A percentile compares a stretch with the other conserved stretches of the same genome.
Evolutionary conservation across 2,329 filamentous ascomycete species (phyloP).

Genomic region (Pyricularia sp.): DNA sequence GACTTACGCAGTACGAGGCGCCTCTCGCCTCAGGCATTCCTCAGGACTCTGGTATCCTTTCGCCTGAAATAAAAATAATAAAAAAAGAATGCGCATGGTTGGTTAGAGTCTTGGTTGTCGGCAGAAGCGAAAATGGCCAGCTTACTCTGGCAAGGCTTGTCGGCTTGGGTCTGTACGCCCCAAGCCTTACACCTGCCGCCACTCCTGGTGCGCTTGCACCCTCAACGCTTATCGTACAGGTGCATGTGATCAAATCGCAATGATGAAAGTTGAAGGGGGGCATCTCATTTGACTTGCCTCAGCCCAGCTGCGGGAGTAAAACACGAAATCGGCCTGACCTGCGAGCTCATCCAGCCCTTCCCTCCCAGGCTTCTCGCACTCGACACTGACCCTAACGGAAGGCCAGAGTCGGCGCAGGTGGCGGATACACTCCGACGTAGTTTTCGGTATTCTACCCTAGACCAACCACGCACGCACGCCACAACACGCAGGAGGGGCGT

Average conservation of each 20-base stretch:
- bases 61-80: conserved; percentile 12
- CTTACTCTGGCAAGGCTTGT: neutral
- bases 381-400: conserved; percentile 47
- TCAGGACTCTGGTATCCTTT: conserved; percentile 25
- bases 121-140: neutral
- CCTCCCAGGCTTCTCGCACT: conserved; percentile 57
- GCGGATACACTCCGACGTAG: conserved; percentile 44
- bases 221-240: neutral
- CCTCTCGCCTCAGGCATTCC: conserved; percentile 36
- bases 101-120: neutral
- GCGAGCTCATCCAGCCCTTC: conserved; percentile 46
- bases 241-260: neutral
- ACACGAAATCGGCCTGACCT: conserved; percentile 53
- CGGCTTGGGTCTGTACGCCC: neutral
- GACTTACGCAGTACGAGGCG: conserved; percentile 30
- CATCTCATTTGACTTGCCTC: conserved; percentile 33
- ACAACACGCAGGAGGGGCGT: neutral
- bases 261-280: neutral
- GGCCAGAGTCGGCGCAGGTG: conserved; percentile 31
- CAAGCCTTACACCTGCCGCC: neutral
- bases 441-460: conserved; percentile 51
- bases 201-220: neutral
- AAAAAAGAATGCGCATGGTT: neutral
- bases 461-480: neutral
- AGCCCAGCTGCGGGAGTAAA: conserved; percentile 61